A percentile compares a stretch with the other conserved stretches of the same genome.
Conservation (phyloP, 1,139 yeast genomes). For the Diutina siamensis region DNA sequence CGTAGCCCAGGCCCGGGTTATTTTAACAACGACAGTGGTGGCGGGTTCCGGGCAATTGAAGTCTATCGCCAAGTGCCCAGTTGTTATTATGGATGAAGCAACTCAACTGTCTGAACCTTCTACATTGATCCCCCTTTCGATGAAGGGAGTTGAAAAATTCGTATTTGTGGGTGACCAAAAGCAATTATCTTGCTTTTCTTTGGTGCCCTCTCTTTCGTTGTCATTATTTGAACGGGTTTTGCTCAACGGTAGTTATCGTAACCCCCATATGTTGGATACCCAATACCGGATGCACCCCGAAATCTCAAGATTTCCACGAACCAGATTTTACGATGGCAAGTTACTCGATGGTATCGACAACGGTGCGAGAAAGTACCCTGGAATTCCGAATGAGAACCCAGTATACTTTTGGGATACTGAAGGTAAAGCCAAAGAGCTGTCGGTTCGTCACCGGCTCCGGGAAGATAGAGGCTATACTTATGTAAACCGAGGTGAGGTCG, state of each 20-base stretch:
- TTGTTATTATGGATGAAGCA: constrained; percentile 47
- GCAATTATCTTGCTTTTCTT: constrained; percentile 53
- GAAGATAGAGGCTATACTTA: constrained; percentile 44
- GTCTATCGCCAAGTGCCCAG: constrained; percentile 44
- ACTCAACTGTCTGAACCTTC: constrained; percentile 66
- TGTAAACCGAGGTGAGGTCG: constrained; percentile 41
- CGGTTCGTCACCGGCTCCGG: constrained; percentile 33
- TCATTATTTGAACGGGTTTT: constrained; percentile 51
- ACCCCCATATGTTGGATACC: constrained; percentile 57
- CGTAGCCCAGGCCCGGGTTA: constrained; percentile 55
- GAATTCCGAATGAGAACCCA: constrained; percentile 28
- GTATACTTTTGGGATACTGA: constrained; percentile 44
- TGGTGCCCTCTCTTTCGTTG: constrained; percentile 47
- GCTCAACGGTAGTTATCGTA: constrained; percentile 41
- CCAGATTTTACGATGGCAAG: constrained; percentile 66
- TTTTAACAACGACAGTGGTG: constrained; percentile 60
- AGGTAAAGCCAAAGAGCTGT: constrained; percentile 29
- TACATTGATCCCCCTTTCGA: constrained; percentile 56
- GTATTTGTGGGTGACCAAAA: constrained; percentile 63
- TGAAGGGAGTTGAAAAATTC: constrained; percentile 55
- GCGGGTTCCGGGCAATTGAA: constrained; percentile 59
- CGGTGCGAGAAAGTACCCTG: constrained; percentile 31
- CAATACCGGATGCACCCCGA: constrained; percentile 94
- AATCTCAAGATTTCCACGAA: constrained; percentile 78
- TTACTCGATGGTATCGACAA: constrained; percentile 58